These are phyloP conservation scores for Metschnikowia cubensis DNA, from an alignment of 805 yeast genomes.

Conservation along the genomic window DNA sequence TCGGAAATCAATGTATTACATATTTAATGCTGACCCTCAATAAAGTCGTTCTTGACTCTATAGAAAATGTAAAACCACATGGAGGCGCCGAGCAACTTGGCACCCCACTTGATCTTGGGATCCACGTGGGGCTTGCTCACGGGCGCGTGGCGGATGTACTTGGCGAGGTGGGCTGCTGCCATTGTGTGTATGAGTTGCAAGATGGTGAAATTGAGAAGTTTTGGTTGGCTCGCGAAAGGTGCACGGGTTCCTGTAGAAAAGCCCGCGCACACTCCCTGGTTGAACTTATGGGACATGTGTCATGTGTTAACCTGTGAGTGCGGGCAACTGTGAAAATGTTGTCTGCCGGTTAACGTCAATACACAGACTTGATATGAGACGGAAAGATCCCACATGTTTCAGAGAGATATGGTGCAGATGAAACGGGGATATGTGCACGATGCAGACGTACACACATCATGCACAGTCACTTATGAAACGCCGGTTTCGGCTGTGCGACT, in stretches of 20 bases:
- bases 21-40: slow-evolving; percentile 20
- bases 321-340: too few species aligned
- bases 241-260: slow-evolving; percentile 4
- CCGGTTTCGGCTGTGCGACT: too few species aligned
- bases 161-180: slow-evolving; percentile 43
- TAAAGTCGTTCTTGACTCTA: slow-evolving; percentile 63
- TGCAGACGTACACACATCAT: too few species aligned
- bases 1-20: background rate
- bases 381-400: too few species aligned
- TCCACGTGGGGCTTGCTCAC: slow-evolving; percentile 66
- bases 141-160: slow-evolving; percentile 52
- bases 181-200: slow-evolving; percentile 16
- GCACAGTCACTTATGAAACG: too few species aligned
- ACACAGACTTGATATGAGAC: too few species aligned
- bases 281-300: too few species aligned
- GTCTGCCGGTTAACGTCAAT: too few species aligned
- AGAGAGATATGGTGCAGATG: too few species aligned
- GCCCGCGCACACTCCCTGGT: too few species aligned
- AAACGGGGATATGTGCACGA: too few species aligned
- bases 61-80: slow-evolving; percentile 89
- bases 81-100: slow-evolving; percentile 73
- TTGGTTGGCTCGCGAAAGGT: slow-evolving; percentile 16
- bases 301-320: too few species aligned
- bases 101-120: slow-evolving; percentile 51
- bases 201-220: background rate